phyloP scores from a whole-genome alignment of 164 flowering plant species.

The Umbilicus rupestris region DNA sequence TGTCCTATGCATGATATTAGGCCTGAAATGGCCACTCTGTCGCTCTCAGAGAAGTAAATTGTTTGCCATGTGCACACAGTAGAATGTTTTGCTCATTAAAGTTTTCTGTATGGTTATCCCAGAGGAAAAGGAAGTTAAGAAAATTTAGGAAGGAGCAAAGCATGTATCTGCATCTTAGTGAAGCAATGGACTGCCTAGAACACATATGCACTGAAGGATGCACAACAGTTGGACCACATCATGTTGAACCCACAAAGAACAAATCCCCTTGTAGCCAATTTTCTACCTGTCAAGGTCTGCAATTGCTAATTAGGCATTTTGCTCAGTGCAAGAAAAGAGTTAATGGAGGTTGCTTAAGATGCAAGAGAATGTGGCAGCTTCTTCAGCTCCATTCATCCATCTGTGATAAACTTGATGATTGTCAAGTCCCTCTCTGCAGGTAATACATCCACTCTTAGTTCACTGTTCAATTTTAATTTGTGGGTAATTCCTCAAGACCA shows the following conservation, averaged over 20 bases:
- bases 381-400: constrained; percentile 70
- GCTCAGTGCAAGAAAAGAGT: constrained; percentile 60
- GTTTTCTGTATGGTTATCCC: constrained; percentile 10
- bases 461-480: background rate
- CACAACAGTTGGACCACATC: constrained; percentile 61
- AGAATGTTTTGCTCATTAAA: background rate
- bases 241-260: constrained; percentile 30
- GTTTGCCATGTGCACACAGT: background rate
- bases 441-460: constrained; percentile 11
- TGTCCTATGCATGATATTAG: background rate
- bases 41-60: background rate
- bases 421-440: constrained; percentile 95
- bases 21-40: background rate
- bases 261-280: constrained; percentile 52
- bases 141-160: constrained; percentile 38
- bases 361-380: constrained; percentile 97
- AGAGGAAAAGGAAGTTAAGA: constrained; percentile 47
- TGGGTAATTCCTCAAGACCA: background rate
- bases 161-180: constrained; percentile 63
- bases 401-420: constrained; percentile 56
- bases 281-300: constrained; percentile 68
- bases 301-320: constrained; percentile 61
- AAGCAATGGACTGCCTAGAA: constrained; percentile 85
- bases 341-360: constrained; percentile 58
- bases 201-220: constrained; percentile 94